Conservation (phyloP, 768 basidiomycete species). For the Tylopilus intermedius region DNA sequence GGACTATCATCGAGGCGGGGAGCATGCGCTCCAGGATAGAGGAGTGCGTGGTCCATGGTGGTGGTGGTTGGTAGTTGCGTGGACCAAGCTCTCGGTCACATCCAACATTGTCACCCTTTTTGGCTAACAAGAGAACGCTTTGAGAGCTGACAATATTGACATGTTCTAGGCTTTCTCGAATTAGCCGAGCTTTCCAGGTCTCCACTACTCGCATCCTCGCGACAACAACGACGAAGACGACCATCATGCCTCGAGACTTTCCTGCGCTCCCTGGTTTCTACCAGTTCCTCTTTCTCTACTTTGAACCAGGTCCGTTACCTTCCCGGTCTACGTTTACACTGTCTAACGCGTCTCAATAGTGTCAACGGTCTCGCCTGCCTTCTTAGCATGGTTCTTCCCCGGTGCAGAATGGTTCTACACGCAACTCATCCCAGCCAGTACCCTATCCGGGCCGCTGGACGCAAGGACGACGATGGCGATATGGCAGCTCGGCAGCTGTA, state of each 20-base stretch:
- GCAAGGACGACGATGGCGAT: constrained; percentile 55
- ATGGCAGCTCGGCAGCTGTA: constrained; percentile 67
- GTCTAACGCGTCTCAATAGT: constrained; percentile 29
- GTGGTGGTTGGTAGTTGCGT: not conserved
- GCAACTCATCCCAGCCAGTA: constrained; percentile 50
- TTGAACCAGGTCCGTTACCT: constrained; percentile 52
- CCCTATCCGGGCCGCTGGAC: constrained; percentile 34
- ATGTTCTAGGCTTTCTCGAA: too few relatives aligned
- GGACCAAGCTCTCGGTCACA: too few relatives aligned
- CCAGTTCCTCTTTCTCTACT: constrained; percentile 54
- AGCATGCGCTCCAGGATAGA: constrained; percentile 7
- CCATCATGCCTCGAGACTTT: constrained; percentile 33
- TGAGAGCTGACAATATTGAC: too few relatives aligned
- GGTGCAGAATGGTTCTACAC: constrained; percentile 65
- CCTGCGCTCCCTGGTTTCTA: constrained; percentile 62
- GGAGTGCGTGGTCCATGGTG: constrained; percentile 14
- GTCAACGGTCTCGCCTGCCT: constrained; percentile 46
- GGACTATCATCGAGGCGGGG: constrained; percentile 42
- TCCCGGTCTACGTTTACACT: not conserved
- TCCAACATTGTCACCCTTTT: too few relatives aligned
- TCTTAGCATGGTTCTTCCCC: constrained; percentile 49
- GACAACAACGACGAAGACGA: not conserved
- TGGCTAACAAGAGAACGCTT: too few relatives aligned
- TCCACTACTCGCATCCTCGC: too few relatives aligned
- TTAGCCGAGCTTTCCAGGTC: not conserved